phyloP scores from a whole-genome alignment of 371 early-diverging fungal genomes.

The Mortierella sp. region DNA sequence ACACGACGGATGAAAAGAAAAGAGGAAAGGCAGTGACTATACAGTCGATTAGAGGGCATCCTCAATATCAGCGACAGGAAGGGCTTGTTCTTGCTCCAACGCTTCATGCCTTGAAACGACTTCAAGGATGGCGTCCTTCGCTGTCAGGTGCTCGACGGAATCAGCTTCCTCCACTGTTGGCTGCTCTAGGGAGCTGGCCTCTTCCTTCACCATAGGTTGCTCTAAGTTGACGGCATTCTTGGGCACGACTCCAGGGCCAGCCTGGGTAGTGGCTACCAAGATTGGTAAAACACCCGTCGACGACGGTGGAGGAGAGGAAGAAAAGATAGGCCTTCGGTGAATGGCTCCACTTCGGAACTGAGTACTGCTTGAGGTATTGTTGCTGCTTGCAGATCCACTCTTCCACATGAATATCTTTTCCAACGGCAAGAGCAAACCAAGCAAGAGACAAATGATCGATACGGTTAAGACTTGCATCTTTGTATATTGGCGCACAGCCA shows the following conservation, averaged over 20 bases:
- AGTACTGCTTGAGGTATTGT: slow-evolving; percentile 1
- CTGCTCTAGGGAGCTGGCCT: not conserved
- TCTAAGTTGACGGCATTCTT: not conserved
- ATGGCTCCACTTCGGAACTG: slow-evolving; percentile 18
- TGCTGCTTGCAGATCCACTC: not conserved
- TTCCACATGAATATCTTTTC: slow-evolving; percentile 37
- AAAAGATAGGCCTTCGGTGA: slow-evolving; percentile 11
- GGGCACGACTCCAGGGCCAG: not conserved
- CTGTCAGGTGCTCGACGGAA: not conserved
- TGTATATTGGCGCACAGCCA: slow-evolving; percentile 49
- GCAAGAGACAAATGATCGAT: slow-evolving; percentile 36
- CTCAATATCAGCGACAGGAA: slow-evolving; percentile 3
- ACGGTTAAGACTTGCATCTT: slow-evolving; percentile 50
- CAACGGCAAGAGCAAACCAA: slow-evolving; percentile 41
- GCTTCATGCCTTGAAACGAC: not conserved
- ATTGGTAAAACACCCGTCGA: slow-evolving; percentile 12
- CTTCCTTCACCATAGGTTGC: too few species aligned
- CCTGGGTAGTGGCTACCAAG: slow-evolving; percentile 8
- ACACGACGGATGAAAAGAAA: not conserved
- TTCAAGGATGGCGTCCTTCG: not conserved
- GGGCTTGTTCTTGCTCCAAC: not conserved
- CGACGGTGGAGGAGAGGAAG: slow-evolving; percentile 3
- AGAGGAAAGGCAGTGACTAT: too few species aligned
- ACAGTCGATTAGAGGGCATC: slow-evolving; percentile 17
- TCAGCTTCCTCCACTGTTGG: not conserved